phyloP scores from a whole-genome alignment of 176 grass and related monocot genomes.

The Avena eriantha region DNA sequence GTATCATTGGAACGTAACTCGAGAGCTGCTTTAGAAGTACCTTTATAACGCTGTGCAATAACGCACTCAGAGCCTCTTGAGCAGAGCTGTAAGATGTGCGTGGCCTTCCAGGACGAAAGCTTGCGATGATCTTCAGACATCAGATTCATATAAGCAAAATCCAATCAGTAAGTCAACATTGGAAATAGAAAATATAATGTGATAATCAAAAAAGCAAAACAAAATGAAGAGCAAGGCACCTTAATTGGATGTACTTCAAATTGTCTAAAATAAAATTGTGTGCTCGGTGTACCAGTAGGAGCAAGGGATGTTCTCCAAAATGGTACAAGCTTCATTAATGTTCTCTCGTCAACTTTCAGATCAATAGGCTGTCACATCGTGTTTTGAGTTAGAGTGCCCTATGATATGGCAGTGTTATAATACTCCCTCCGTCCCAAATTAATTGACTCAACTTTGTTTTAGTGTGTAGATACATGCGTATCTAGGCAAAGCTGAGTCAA shows the following conservation, averaged over 20 bases:
- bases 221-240: constrained; percentile 51
- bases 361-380: constrained; percentile 70
- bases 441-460: too few species aligned
- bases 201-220: constrained; percentile 39
- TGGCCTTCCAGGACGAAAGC: constrained; percentile 76
- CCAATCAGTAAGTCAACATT: constrained; percentile 9
- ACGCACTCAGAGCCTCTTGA: constrained; percentile 79
- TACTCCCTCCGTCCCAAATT: too few species aligned
- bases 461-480: too few species aligned
- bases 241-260: constrained; percentile 95
- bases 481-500: too few species aligned
- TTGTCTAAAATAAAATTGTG: constrained; percentile 78
- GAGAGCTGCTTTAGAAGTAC: constrained; percentile 48
- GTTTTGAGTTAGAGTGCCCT: constrained; percentile 42
- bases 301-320: constrained; percentile 87
- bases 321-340: constrained; percentile 89
- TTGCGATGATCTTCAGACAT: constrained; percentile 73
- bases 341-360: constrained; percentile 84
- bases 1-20: constrained; percentile 21
- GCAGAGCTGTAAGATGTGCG: constrained; percentile 70
- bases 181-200: constrained; percentile 31
- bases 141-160: constrained; percentile 42
- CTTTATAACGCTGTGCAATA: constrained; percentile 84
- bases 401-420: constrained; percentile 29
- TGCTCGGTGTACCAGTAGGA: constrained; percentile 55